Percentiles rank a stretch among this genome's conserved stretches.
These are phyloP conservation scores for Dovyalis caffra DNA, from an alignment of 345 rosid species.

Conservation along the genomic window DNA sequence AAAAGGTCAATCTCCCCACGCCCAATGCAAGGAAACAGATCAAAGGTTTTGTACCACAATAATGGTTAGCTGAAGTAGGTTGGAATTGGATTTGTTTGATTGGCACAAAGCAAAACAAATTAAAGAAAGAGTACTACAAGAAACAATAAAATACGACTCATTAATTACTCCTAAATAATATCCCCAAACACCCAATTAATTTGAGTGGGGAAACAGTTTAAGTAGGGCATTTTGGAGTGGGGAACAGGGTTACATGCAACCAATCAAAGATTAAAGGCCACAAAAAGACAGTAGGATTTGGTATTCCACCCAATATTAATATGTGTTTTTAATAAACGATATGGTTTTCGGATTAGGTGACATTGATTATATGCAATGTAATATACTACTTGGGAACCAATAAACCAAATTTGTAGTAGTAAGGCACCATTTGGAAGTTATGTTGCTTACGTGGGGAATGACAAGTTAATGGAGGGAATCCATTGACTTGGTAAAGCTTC, in stretches of 20 bases:
- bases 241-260: conserved; percentile 16
- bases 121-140: background rate
- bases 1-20: too few species aligned
- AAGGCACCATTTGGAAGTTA: background rate
- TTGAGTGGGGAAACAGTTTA: background rate
- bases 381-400: background rate
- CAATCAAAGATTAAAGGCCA: conserved; percentile 13
- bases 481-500: conserved; percentile 27
- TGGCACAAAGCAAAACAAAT: background rate
- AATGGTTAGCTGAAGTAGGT: conserved; percentile 16
- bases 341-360: background rate
- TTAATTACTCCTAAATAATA: background rate
- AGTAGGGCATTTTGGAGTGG: conserved; percentile 24
- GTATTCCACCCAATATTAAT: conserved; percentile 26
- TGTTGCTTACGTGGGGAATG: conserved; percentile 30
- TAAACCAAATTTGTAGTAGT: background rate
- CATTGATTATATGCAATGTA: background rate
- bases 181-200: background rate
- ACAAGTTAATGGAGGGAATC: conserved; percentile 16
- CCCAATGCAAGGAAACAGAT: background rate
- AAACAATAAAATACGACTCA: background rate
- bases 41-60: background rate
- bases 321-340: background rate
- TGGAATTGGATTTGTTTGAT: conserved; percentile 9
- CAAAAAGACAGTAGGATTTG: conserved; percentile 35